Base-by-base conservation (phyloP, 176 grass and related monocot species). In the Bolboschoenus planiculmis region DNA sequence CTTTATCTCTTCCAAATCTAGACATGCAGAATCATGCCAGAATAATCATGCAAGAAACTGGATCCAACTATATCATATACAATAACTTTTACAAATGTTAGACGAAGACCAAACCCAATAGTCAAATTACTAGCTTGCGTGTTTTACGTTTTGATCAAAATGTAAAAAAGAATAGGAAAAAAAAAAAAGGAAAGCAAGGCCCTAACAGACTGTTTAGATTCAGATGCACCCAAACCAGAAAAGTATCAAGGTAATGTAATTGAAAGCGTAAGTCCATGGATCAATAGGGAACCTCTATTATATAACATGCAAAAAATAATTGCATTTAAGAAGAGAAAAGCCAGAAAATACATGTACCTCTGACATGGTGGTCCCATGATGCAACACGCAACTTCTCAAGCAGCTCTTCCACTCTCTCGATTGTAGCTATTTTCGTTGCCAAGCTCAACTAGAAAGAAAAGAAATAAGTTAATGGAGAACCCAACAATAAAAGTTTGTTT, bases 1-100 rank as follows among this genome's bases (percentile, higher is more conserved):
- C 75, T 88, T 97, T 15, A 97, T 61, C 40, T 97, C 89, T 85
- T 97, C 91, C 87, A 97, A 91, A 85, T 97, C 94, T 97, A 79
- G 53, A 90, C 78, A 53, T 53, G 13, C 29, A 34, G 4, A 64
- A 64, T 23, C 21, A 29, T 60, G 3, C 10, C 3, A 60, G 10
- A 27, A 27, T 7, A 11, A 60, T 60, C 57, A 60, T 11, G 13
- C 10, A 60, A 60, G 24, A 4, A 60, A 13, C 24, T 60, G 9
- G 57, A 60, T 11, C 26, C 10, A 60, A 29, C 24, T 30, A 1
- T 60, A 13, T 27, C 9, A 26, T 60, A 26, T 26, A 21, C 7
- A 60, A 27, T 23, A 59, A 60, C 24, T 3, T 27, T 9, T 27
- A 26, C 7, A 20, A 59, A 27, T 60, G 3, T 11, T 11, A 60